phyloP scores from a whole-genome alignment of 495 filamentous ascomycete genomes.

The Recurvomyces mirabilis region DNA sequence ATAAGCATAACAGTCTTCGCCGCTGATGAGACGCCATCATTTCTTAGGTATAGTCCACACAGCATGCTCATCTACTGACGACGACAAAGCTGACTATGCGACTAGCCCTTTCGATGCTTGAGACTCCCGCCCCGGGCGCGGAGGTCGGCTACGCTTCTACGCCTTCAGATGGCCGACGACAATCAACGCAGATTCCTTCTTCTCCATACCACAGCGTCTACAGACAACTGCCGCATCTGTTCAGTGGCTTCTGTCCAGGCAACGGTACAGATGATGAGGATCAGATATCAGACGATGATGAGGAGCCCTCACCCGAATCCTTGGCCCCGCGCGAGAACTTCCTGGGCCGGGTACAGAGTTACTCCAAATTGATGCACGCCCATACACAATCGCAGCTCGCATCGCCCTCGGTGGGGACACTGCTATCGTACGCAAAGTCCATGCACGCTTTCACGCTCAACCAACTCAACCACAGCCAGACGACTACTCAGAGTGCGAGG shows the following conservation, averaged over 20 bases:
- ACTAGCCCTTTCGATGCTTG: background rate
- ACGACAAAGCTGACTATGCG: background rate
- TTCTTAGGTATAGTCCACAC: conserved; percentile 7
- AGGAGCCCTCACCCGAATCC: background rate
- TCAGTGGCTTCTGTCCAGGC: too few species aligned
- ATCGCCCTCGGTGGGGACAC: background rate
- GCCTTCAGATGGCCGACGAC: background rate
- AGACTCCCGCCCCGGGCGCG: background rate
- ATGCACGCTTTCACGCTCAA: background rate
- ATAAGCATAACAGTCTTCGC: background rate
- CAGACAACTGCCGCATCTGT: too few species aligned
- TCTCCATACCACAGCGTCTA: too few species aligned
- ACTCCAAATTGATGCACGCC: background rate
- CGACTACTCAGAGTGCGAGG: too few species aligned
- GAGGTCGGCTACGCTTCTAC: background rate
- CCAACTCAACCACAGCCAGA: background rate
- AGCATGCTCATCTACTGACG: background rate
- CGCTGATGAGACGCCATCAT: conserved; percentile 14
- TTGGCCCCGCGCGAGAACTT: background rate
- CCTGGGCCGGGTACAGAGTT: background rate
- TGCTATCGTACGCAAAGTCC: background rate
- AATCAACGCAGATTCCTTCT: background rate
- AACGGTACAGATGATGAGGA: too few species aligned
- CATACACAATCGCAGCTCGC: background rate
- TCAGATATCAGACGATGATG: too few species aligned